Evolutionary conservation across 1,139 yeast genomes (phyloP), one percentile per base, ranked within the genome.

Genomic region (Sugiyamaella paludigena): DNA sequence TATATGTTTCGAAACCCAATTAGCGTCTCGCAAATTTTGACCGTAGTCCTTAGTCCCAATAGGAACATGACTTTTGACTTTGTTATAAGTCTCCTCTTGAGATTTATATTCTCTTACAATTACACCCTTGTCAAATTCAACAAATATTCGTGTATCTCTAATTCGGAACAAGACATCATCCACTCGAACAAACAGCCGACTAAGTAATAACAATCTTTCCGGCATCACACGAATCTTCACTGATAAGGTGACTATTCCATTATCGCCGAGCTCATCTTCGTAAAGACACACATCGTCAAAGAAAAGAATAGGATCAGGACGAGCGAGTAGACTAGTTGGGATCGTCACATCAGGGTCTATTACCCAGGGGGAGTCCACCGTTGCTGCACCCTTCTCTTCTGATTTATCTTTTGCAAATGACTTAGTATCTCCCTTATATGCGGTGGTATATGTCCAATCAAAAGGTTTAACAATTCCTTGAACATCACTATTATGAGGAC

Each of bases 181-280:
- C 4, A 92, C 94, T 43, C 98, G 75, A 52, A 92, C 69, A 65
- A 87, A 92, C 58, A 91, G 79, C 43, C 98, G 76, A 47, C 84
- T 79, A 43, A 92, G 72, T 34, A 92, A 58, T 38, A 92, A 71
- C 53, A 92, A 65, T 52, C 96, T 79, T 43, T 84, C 79, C 6
- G 84, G 83, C 98, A 92, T 94, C 2, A 89, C 97, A 57, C 99
- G 73, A 28, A 94, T 79, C 66, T 89, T 89, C 30, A 84, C 81
- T 47, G 83, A 80, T 47, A 87, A 69, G 49, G 87, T 77, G 0
- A 94, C 81, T 26, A 88, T 85, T 3, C 99, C 99, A 65, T 92
- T 92, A 66, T 92, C 99, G 2, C 96, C 98, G 50, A 92, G 73
- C 65, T 92, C 99, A 63, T 92, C 98, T 64, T 92, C 99, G 63